Percentiles rank a stretch among this genome's conserved stretches.
phyloP scores from a whole-genome alignment of 164 flowering plant genomes.

The Vitis rotundifolia region DNA sequence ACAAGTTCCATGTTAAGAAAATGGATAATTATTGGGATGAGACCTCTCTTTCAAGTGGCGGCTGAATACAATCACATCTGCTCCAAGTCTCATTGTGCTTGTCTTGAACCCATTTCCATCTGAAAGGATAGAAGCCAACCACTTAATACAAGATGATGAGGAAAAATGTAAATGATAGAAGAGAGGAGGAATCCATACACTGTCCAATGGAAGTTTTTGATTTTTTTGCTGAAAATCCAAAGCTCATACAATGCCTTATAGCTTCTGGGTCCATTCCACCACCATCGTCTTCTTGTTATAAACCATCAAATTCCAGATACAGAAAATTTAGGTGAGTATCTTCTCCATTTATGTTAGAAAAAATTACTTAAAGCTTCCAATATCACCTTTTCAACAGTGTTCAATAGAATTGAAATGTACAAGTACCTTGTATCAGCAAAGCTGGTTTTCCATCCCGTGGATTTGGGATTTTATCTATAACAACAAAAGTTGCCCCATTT shows the following conservation, averaged over 20 bases:
- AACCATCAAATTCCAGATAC: constrained; percentile 6
- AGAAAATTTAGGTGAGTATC: constrained; percentile 5
- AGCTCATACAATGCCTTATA: constrained; percentile 58
- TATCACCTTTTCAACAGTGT: constrained; percentile 1
- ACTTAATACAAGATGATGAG: constrained; percentile 13
- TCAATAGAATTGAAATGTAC: background rate
- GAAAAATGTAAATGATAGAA: background rate
- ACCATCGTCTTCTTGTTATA: constrained; percentile 50
- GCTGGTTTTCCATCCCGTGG: constrained; percentile 52
- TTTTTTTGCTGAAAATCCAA: constrained; percentile 64
- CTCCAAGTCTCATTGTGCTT: constrained; percentile 77
- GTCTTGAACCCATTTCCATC: constrained; percentile 92
- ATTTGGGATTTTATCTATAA: constrained; percentile 47
- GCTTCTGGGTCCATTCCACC: constrained; percentile 72
- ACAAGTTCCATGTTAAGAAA: background rate
- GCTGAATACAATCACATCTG: constrained; percentile 72
- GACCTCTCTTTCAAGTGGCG: constrained; percentile 48
- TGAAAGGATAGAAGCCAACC: constrained; percentile 40
- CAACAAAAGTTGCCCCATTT: constrained; percentile 63
- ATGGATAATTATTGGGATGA: background rate
- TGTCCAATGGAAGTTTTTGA: constrained; percentile 52
- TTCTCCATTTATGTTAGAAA: background rate
- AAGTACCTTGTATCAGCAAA: constrained; percentile 58
- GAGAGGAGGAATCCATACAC: constrained; percentile 28
- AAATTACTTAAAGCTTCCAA: background rate